These are phyloP conservation scores for Dysphania ambrosioides DNA, from an alignment of 148 eudicot species.

Conservation along the genomic window DNA sequence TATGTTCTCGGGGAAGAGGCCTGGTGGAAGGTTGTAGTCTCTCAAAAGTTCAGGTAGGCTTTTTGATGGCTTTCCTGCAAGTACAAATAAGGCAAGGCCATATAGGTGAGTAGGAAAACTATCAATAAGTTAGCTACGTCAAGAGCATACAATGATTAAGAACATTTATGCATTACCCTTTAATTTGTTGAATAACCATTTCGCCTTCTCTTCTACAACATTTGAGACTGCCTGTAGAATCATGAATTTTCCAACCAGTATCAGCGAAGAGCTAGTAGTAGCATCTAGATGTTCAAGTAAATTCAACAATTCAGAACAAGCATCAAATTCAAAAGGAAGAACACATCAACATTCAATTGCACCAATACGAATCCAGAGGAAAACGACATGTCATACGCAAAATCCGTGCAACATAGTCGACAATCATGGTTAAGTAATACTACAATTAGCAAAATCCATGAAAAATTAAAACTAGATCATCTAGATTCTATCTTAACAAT, in stretches of 20 bases:
- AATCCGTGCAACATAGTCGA: neutral
- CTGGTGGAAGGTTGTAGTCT: constrained; percentile 71
- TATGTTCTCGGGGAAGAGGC: constrained; percentile 74
- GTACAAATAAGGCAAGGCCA: neutral
- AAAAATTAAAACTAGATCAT: neutral
- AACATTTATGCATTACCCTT: constrained; percentile 48
- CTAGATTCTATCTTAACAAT: neutral
- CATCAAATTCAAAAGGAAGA: neutral
- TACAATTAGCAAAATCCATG: neutral
- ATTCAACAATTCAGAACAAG: too few species aligned
- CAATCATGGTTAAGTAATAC: too few species aligned
- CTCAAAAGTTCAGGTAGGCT: constrained; percentile 63
- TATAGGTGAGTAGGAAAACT: neutral
- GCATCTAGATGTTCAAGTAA: neutral
- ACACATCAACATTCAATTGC: too few species aligned
- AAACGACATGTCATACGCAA: too few species aligned
- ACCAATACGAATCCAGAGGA: too few species aligned
- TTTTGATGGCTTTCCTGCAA: constrained; percentile 72
- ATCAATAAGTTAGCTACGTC: neutral
- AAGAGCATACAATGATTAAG: neutral
- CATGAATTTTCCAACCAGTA: neutral
- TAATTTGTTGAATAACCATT: constrained; percentile 83
- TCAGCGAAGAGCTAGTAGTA: constrained; percentile 3
- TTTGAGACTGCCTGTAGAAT: constrained; percentile 63
- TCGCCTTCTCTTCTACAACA: constrained; percentile 86